A percentile compares a stretch with the other conserved stretches of the same genome.
Conservation (phyloP, 805 yeast species). For the Lipomyces chichibuensis region DNA sequence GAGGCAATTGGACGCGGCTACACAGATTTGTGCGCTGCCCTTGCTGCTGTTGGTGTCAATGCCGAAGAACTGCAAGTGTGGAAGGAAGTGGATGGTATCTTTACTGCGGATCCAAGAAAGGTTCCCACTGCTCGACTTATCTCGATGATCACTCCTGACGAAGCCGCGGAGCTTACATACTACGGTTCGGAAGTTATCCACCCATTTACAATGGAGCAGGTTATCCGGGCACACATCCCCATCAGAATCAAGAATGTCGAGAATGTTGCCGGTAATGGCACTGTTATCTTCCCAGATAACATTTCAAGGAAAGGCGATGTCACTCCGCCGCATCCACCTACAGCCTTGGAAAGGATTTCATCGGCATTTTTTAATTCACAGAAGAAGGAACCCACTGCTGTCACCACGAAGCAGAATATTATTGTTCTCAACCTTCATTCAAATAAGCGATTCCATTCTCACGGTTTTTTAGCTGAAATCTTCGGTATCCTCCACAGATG, state of each 20-base stretch:
- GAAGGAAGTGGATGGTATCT: conserved; percentile 99
- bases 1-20: conserved; percentile 96
- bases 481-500: conserved; percentile 83
- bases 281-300: conserved; percentile 91
- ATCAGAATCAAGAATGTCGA: conserved; percentile 95
- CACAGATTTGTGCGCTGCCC: conserved; percentile 96
- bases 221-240: conserved; percentile 92
- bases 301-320: conserved; percentile 80
- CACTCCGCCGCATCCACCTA: conserved; percentile 96
- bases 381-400: conserved; percentile 75
- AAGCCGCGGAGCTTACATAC: conserved; percentile 96
- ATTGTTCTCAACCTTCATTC: conserved; percentile 92
- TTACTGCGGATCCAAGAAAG: conserved; percentile 97
- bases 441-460: conserved; percentile 87
- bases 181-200: conserved; percentile 98
- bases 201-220: conserved; percentile 99
- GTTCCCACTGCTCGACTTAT: conserved; percentile 86
- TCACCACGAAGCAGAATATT: conserved; percentile 90
- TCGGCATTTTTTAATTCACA: conserved; percentile 46
- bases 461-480: conserved; percentile 91
- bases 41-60: conserved; percentile 86
- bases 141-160: conserved; percentile 92
- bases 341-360: conserved; percentile 58
- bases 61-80: conserved; percentile 97
- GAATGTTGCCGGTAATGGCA: conserved; percentile 91